Base-by-base conservation (phyloP, 352 stramenopile species). In the Phytophthora citricola region DNA sequence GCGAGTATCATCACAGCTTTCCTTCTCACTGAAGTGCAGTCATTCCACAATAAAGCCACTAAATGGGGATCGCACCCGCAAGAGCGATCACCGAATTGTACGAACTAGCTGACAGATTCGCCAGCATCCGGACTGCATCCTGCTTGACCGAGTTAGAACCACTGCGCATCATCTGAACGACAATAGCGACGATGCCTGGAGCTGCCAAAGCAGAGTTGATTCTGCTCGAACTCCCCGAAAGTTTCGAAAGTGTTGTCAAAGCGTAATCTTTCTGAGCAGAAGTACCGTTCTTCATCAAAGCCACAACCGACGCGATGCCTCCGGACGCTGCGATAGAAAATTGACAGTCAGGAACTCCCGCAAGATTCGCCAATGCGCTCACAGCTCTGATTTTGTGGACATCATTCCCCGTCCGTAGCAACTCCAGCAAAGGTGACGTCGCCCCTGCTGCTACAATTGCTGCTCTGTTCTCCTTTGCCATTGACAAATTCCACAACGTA, bases 401-500 rank as follows among this genome's bases (percentile, higher is more conserved):
- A 5, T 22, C 31, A 41, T 53, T 60, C 1, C 31, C 59, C 10
- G 36, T 27, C 5, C 17, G 9, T 36, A 36, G 8, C 31, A 36
- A 36, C 31, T 36, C 31, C 6, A 61, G 17, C 26, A 71, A 36
- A 5, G 44, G 49, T 12, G 34, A 38, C 41, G 66, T 58, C 11
- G 31, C 34, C 1, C 63, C 56, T 1, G 32, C 46, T 10, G 22
- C n/a, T 39, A 36, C 40, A 40, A 73, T 66, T n/a, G n/a, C 15
- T 14, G 15, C 26, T 45, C 44, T 20, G 45, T 63, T 54, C 26
- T 62, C 41, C 29, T 38, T 15, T n/a, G 34, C 5, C 49, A 44
- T 50, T 6, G 64, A 72, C 5, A 72, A 24, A 41, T 58, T 72
- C 43, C 26, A 47, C 36, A 72, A 29, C 5, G 39, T 20, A 8